A percentile compares a stretch with the other conserved stretches of the same genome.
These are phyloP conservation scores for Tulasnella sp. DNA, from an alignment of 768 basidiomycete genomes.

Conservation along the genomic window DNA sequence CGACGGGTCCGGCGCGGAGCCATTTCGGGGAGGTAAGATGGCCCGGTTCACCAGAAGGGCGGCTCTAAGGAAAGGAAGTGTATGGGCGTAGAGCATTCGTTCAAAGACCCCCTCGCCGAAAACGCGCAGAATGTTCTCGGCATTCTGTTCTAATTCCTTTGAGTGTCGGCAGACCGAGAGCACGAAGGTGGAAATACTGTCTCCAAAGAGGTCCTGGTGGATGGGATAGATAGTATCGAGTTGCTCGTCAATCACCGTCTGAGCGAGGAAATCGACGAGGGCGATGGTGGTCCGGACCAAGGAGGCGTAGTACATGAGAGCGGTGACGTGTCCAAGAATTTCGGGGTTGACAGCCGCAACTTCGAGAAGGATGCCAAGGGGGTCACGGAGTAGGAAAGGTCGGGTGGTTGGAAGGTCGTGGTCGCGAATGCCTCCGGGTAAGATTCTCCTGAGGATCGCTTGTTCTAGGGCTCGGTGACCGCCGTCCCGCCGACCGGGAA, in stretches of 20 bases:
- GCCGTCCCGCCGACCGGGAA: slow-evolving; percentile 66
- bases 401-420: slow-evolving; percentile 78
- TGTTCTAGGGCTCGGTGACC: slow-evolving; percentile 74
- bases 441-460: slow-evolving; percentile 79
- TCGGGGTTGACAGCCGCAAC: slow-evolving; percentile 86
- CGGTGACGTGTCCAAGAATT: slow-evolving; percentile 81
- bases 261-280: slow-evolving; percentile 71
- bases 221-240: not conserved
- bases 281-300: slow-evolving; percentile 83
- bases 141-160: slow-evolving; percentile 79
- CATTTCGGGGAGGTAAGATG: slow-evolving; percentile 62
- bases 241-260: slow-evolving; percentile 44
- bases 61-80: slow-evolving; percentile 85
- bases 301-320: slow-evolving; percentile 85
- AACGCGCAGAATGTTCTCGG: slow-evolving; percentile 70
- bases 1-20: slow-evolving; percentile 39
- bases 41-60: slow-evolving; percentile 81
- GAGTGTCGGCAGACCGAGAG: slow-evolving; percentile 88
- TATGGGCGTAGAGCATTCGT: slow-evolving; percentile 80
- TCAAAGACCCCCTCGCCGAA: slow-evolving; percentile 83
- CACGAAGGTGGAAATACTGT: slow-evolving; percentile 75
- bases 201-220: slow-evolving; percentile 62
- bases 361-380: slow-evolving; percentile 85
- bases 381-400: slow-evolving; percentile 83
- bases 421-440: slow-evolving; percentile 89